Evolutionary conservation across 371 early-diverging fungal genomes (phyloP).

Genomic region (Blyttiomyces sp.): DNA sequence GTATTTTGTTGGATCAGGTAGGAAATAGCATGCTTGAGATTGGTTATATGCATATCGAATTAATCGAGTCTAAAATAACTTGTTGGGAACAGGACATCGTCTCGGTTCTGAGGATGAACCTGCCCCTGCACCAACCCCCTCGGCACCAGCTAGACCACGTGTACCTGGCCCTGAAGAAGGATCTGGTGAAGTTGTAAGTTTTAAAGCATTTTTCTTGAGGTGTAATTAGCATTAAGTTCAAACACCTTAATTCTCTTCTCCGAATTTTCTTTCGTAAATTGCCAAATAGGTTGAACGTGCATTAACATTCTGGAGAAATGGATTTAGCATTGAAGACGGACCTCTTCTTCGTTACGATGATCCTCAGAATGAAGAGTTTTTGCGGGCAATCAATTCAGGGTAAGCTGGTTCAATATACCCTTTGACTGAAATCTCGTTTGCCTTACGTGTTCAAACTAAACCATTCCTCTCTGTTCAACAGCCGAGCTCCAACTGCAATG

Average conservation of each 20-base stretch:
- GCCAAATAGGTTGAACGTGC: constrained; percentile 29
- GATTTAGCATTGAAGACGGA: constrained; percentile 94
- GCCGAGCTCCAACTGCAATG: constrained; percentile 78
- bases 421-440: neutral
- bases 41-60: no score
- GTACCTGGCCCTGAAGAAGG: constrained; percentile 8
- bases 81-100: constrained; percentile 29
- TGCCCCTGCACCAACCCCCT: constrained; percentile 5
- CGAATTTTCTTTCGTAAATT: neutral
- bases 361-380: constrained; percentile 79
- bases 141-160: constrained; percentile 1
- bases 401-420: constrained; percentile 28
- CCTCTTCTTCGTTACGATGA: constrained; percentile 79
- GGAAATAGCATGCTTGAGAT: no score
- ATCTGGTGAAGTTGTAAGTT: neutral
- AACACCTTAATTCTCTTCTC: no score
- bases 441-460: neutral
- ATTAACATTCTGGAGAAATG: constrained; percentile 93
- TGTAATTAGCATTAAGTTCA: no score
- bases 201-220: no score
- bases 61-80: no score
- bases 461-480: no score
- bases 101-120: constrained; percentile 30
- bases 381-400: constrained; percentile 85
- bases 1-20: no score